These are phyloP conservation scores for Carpinus viminea DNA, from an alignment of 306 rosid genomes.

Conservation along the genomic window DNA sequence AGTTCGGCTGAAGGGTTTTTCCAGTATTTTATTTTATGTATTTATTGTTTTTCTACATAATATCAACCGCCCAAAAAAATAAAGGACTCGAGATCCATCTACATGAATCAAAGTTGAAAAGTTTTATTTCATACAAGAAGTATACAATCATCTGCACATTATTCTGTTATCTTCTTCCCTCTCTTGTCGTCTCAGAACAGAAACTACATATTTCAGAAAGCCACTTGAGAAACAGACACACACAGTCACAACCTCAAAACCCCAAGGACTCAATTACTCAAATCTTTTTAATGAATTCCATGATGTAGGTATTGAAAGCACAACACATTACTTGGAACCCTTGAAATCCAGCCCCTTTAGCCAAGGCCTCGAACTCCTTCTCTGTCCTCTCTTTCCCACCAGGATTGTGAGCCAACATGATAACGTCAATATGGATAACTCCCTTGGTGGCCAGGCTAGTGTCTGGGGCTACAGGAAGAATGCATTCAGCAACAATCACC, in stretches of 20 bases:
- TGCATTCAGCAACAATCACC: slow-evolving; percentile 91
- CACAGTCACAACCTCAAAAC: not conserved
- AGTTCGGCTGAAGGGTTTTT: too few relatives aligned
- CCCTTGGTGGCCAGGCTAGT: slow-evolving; percentile 78
- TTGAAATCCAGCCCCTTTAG: slow-evolving; percentile 73
- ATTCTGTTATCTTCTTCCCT: not conserved
- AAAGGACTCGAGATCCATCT: too few relatives aligned
- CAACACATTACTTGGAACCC: slow-evolving; percentile 53
- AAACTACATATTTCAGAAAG: slow-evolving; percentile 16
- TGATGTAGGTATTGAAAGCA: slow-evolving; percentile 77
- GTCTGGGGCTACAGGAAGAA: slow-evolving; percentile 85
- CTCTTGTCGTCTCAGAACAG: slow-evolving; percentile 12
- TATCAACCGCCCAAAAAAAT: too few relatives aligned
- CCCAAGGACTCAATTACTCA: slow-evolving; percentile 29
- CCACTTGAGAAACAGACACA: not conserved
- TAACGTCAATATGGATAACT: slow-evolving; percentile 67
- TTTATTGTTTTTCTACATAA: too few relatives aligned
- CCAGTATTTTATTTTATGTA: too few relatives aligned
- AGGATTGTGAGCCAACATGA: slow-evolving; percentile 86
- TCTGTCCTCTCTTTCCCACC: slow-evolving; percentile 97
- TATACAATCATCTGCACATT: slow-evolving; percentile 11
- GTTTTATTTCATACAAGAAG: slow-evolving; percentile 25
- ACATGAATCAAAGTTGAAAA: too few relatives aligned
- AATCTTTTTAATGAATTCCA: slow-evolving; percentile 69
- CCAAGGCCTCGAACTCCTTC: slow-evolving; percentile 74